A percentile compares a stretch with the other conserved stretches of the same genome.
Conservation (phyloP, 2,329 filamentous ascomycete species). For the Didymella pomorum region DNA sequence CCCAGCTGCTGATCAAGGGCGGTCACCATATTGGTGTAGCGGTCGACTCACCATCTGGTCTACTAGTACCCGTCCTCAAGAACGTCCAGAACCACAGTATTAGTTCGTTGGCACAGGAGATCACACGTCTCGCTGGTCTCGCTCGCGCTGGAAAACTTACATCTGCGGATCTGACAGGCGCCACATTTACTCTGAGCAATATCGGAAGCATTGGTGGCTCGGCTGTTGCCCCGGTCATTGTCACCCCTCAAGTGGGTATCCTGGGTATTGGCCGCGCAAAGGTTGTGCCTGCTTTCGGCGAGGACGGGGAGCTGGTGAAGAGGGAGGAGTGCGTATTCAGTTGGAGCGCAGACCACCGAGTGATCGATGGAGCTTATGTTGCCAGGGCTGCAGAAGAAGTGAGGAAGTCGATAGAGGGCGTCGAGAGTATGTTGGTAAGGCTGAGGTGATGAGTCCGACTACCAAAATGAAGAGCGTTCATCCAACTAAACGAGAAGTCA, state of each 20-base stretch:
- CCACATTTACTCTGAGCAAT: conserved; percentile 95
- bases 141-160: conserved; percentile 78
- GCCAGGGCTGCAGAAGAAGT: conserved; percentile 88
- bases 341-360: conserved; percentile 94
- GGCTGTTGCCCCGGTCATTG: conserved; percentile 89
- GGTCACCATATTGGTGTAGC: conserved; percentile 96
- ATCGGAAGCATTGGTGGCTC: conserved; percentile 95
- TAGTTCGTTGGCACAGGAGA: conserved; percentile 77
- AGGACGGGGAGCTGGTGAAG: conserved; percentile 67
- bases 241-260: conserved; percentile 90
- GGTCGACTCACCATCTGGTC: conserved; percentile 88
- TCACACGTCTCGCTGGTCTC: conserved; percentile 74
- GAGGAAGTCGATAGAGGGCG: conserved; percentile 78
- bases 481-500: too few relatives aligned
- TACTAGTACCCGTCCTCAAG: conserved; percentile 90
- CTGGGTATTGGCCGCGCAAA: conserved; percentile 85
- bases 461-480: too few relatives aligned
- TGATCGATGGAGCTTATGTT: conserved; percentile 94
- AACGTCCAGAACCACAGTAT: conserved; percentile 82
- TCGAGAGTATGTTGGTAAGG: conserved; percentile 85
- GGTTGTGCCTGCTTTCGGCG: conserved; percentile 78
- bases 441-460: conserved; percentile 25
- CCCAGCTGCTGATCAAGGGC: conserved; percentile 77
- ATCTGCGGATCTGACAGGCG: conserved; percentile 78
- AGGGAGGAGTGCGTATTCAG: conserved; percentile 89